Evolutionary conservation across 2,329 filamentous ascomycete species (phyloP).

Genomic region (Bipolaris victoriae): DNA sequence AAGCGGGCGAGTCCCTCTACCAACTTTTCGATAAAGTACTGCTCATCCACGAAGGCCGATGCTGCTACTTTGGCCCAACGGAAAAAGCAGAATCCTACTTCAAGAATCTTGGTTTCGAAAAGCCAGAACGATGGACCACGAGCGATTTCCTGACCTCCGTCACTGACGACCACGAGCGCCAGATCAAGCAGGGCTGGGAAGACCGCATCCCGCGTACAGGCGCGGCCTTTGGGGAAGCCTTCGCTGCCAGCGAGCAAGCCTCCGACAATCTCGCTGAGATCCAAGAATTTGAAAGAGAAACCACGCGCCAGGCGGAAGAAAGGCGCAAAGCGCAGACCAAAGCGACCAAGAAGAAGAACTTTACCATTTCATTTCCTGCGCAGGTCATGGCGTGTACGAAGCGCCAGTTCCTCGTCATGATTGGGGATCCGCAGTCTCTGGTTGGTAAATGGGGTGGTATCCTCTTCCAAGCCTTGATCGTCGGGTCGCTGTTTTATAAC

Average conservation of each 20-base stretch:
- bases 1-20: constrained; percentile 59
- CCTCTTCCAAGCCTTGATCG: constrained; percentile 49
- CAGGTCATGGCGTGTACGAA: constrained; percentile 51
- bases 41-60: constrained; percentile 50
- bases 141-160: constrained; percentile 77
- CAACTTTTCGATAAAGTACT: constrained; percentile 50
- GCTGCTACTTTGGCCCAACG: constrained; percentile 67
- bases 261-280: constrained; percentile 50
- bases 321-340: constrained; percentile 42
- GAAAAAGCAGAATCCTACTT: constrained; percentile 69
- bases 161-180: constrained; percentile 66
- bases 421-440: constrained; percentile 60
- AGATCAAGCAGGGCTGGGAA: constrained; percentile 63
- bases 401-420: constrained; percentile 58
- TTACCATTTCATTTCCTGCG: constrained; percentile 47
- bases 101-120: constrained; percentile 69
- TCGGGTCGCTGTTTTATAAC: constrained; percentile 59
- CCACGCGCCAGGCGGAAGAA: constrained; percentile 38
- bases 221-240: constrained; percentile 60
- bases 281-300: constrained; percentile 48
- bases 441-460: constrained; percentile 55
- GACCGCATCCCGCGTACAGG: constrained; percentile 61
- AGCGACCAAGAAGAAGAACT: constrained; percentile 52
- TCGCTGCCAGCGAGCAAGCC: constrained; percentile 46
- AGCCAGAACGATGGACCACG: constrained; percentile 69